These are phyloP conservation scores for Triticum monococcum DNA, from an alignment of 176 grass and related monocot genomes.

Conservation along the genomic window DNA sequence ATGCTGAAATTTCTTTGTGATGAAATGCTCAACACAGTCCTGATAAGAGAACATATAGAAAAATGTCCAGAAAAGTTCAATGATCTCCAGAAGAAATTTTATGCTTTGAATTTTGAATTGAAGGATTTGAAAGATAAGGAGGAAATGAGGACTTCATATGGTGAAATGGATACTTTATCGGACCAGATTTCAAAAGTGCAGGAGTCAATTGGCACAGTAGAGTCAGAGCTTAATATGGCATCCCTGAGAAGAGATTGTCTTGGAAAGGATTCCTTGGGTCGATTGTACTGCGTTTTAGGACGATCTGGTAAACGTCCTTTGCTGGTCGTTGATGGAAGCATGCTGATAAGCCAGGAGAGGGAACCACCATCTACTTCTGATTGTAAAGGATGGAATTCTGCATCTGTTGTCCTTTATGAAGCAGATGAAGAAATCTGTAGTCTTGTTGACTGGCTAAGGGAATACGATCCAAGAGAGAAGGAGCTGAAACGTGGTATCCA, in stretches of 20 bases:
- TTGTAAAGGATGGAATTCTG: constrained; percentile 50
- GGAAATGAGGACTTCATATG: constrained; percentile 42
- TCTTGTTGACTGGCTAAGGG: constrained; percentile 77
- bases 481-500: constrained; percentile 82
- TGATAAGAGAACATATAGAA: constrained; percentile 87
- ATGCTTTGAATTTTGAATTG: constrained; percentile 59
- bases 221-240: constrained; percentile 63
- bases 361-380: constrained; percentile 36
- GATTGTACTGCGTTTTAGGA: constrained; percentile 75
- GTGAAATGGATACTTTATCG: constrained; percentile 63
- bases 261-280: constrained; percentile 84
- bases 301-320: constrained; percentile 75
- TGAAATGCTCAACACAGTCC: constrained; percentile 81
- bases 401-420: constrained; percentile 66
- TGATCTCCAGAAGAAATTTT: constrained; percentile 87
- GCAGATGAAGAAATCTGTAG: constrained; percentile 68
- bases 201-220: constrained; percentile 63
- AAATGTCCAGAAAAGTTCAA: constrained; percentile 74
- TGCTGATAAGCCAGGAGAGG: too few relatives aligned
- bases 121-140: constrained; percentile 77
- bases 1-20: constrained; percentile 95
- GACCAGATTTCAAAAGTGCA: constrained; percentile 71
- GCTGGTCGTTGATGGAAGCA: constrained; percentile 61
- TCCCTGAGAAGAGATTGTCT: constrained; percentile 82
- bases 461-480: constrained; percentile 72